Evolutionary conservation across 306 rosid genomes (phyloP), one percentile per base, ranked within the genome.

Genomic region (Alnus rubra): DNA sequence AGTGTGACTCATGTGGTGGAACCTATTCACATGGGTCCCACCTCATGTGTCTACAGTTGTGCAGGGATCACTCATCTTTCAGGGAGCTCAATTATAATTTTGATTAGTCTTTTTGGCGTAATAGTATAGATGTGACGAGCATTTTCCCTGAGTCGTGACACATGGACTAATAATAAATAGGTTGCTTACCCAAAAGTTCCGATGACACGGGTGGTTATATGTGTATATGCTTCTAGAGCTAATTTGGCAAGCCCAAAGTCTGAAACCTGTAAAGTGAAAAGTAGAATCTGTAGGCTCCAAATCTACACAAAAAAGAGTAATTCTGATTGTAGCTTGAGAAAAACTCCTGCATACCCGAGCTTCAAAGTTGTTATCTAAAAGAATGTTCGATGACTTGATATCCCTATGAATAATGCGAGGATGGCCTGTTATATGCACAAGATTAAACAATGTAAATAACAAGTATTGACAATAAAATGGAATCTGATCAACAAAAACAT

Each of bases 381-480:
- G 98, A 90, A 95, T 95, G 88, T 95, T 95, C 15, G 98, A 95
- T 48, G 98, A 90, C 82, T 95, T 95, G 77, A 95, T 95, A 90
- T 95, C 98, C 82, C 98, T 86, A 82, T 95, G 98, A 81, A 95
- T 91, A 81, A 95, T 77, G 85, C 96, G 93, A 77, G 98, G 98
- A 78, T 92, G 87, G 76, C 98, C 98, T 92, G 90, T 80, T 71
- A 89, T 45, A 39, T 71, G 54, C 65, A 58, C 19, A 76, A 69
- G 74, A 74, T 69, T 70, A 49, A 79, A 52, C 49, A 74, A 47
- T 69, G 74, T 78, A 44, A 78, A 68, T 67, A 74, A 49, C 51
- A 15, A 51, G 69, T 37, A 18, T 53, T 59, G 35, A 48, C 1
- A 77, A 52, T 23, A 19, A 75, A 74, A n/a, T 11, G 30, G 71